Conservation (phyloP, 2,329 filamentous ascomycete species). For the Pleurostoma richardsiae region DNA sequence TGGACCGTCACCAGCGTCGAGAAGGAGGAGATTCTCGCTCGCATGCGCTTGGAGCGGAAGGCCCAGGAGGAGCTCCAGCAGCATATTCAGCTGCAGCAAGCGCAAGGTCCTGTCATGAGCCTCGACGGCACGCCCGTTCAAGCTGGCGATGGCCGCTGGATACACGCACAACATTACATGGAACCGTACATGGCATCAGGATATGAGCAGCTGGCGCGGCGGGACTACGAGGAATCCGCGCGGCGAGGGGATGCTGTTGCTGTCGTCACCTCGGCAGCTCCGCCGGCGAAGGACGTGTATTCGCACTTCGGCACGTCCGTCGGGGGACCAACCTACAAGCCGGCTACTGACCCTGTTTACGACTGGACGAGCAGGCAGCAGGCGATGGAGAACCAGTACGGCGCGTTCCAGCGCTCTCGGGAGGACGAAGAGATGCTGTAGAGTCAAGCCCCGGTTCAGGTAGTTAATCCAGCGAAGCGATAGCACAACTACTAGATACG, state of each 20-base stretch:
- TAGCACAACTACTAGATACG: no score
- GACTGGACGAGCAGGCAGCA: constrained; percentile 36
- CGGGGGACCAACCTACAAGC: constrained; percentile 38
- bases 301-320: constrained; percentile 36
- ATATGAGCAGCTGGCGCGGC: constrained; percentile 65
- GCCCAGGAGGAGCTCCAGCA: constrained; percentile 36
- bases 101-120: constrained; percentile 32
- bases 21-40: constrained; percentile 55
- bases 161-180: constrained; percentile 38
- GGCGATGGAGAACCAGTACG: constrained; percentile 66
- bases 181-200: constrained; percentile 85
- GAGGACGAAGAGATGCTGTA: constrained; percentile 10
- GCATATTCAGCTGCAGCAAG: constrained; percentile 11
- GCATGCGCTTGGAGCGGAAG: constrained; percentile 53
- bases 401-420: constrained; percentile 35
- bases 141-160: constrained; percentile 48
- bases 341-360: constrained; percentile 67
- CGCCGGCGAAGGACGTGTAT: constrained; percentile 33
- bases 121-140: constrained; percentile 51
- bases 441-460: background rate
- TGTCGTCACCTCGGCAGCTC: constrained; percentile 15
- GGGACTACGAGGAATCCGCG: constrained; percentile 55
- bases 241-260: constrained; percentile 20
- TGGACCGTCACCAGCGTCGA: constrained; percentile 49
- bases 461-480: no score